Base-by-base conservation (phyloP, 139 green algal genomes). In the Desmodesmus armatus region DNA sequence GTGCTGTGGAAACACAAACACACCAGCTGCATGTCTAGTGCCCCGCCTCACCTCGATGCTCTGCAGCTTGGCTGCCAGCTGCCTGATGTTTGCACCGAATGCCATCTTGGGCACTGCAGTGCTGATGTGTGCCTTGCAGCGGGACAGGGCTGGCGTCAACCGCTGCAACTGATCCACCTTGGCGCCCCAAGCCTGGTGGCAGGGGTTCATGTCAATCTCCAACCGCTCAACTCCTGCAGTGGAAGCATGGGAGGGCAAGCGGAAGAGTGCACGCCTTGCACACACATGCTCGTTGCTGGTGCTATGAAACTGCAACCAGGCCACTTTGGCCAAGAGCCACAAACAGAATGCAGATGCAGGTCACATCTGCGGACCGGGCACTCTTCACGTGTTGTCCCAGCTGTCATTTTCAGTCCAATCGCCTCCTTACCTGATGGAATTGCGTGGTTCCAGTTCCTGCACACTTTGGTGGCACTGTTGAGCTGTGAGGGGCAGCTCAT, bases 111-210 rank as follows among this genome's bases (percentile, higher is more conserved):
- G 39, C 43, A 84, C 78, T 29, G 78, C 78, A 58, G 37, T 77
- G 39, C 60, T 77, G 6, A 84, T 43, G 33, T 84, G 41, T 21
- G 78, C 78, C 62, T 84, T 84, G 78, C 78, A 84, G 43, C n/a
- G 41, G 1, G 78, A 62, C 27, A 84, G 29, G 39, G 62, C 47
- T 4, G 78, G 78, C n/a, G 41, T 55, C 27, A 84, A 5, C 3
- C 35, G 35, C 44, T 33, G 40, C 62, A 84, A 35, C 41, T 76
- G 78, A 29, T 84, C 39, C 9, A 72, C 33, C 21, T 76, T 75
- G 27, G 78, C 31, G 4, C 35, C 25, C 78, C 78, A 84, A 35
- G 44, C 60, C 11, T 72, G 25, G 7, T 77, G 29, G 3, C 37
- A 31, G 5, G 78, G 78, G 49, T 84, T 63, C 60, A 84, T 62